A percentile compares a stretch with the other conserved stretches of the same genome.
These are phyloP conservation scores for Salix brachista DNA, from an alignment of 345 rosid genomes.

Conservation along the genomic window DNA sequence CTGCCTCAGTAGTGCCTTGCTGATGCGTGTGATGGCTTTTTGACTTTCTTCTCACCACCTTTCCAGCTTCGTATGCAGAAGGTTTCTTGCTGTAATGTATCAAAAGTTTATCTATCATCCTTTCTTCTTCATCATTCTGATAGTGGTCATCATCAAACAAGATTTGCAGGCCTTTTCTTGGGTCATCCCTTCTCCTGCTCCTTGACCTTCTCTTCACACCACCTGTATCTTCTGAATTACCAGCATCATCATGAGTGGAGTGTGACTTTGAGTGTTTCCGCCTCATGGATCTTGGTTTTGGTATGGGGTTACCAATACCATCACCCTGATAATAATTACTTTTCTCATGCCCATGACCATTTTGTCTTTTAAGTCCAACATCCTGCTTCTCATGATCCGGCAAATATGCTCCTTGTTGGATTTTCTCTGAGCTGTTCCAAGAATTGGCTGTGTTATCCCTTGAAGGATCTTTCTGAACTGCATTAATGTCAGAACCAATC, in stretches of 20 bases:
- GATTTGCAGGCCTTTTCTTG: conserved; percentile 59
- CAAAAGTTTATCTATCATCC: conserved; percentile 75
- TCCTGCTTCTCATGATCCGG: conserved; percentile 29
- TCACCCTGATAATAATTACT: conserved; percentile 20
- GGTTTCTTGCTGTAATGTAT: conserved; percentile 87
- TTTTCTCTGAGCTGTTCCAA: conserved; percentile 24
- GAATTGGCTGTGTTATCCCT: conserved; percentile 16
- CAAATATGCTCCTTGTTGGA: conserved; percentile 22
- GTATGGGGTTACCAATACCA: conserved; percentile 31
- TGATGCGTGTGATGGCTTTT: conserved; percentile 45
- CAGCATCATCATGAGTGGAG: conserved; percentile 34
- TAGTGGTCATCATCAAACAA: conserved; percentile 52
- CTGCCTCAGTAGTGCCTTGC: conserved; percentile 16
- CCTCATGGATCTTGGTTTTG: conserved; percentile 55
- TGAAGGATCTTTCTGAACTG: conserved; percentile 32
- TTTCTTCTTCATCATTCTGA: conserved; percentile 69
- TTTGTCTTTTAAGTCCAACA: conserved; percentile 21
- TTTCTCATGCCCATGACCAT: conserved; percentile 20
- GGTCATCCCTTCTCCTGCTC: conserved; percentile 61
- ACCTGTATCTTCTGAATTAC: conserved; percentile 32
- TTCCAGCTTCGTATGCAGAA: conserved; percentile 43
- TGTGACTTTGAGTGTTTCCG: conserved; percentile 48
- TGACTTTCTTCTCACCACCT: conserved; percentile 41
- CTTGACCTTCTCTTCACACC: conserved; percentile 42
- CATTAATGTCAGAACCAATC: conserved; percentile 28